Evolutionary conservation across 805 yeast species (phyloP), one percentile per base, ranked within the genome.

Genomic region (Myxozyma lipomycoides): DNA sequence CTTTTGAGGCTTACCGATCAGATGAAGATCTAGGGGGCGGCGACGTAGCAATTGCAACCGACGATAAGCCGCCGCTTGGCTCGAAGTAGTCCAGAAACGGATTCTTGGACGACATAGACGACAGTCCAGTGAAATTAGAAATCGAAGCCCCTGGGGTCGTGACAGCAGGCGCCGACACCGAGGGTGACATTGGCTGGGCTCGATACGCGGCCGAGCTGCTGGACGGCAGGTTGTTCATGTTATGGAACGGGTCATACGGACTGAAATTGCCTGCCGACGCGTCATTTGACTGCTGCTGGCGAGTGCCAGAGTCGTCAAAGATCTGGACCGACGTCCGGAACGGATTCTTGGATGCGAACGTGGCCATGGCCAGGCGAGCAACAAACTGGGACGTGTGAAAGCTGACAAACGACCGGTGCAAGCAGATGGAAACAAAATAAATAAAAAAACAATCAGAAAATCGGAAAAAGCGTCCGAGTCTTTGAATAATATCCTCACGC

Each of bases 301-400:
- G 12, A 7, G 32, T 28, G 32, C 32, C 12, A 12, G 7, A 9
- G 38, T 35, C 15, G 19, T 17, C 6, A 21, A 12, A 12, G 6
- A 12, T 35, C n/a, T 6, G 51, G 15, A 26, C 48, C 25, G 51
- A 48, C 6, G 47, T n/a, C 17, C 59, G 59, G 45, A 55, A 55
- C 39, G 59, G 59, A 30, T 55, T 55, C 28, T 55, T 55, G 28
- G 56, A 51, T 26, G 59, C 56, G 39, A 52, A 55, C 32, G 32
- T 28, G 23, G 51, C 50, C 59, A 47, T 49, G 28, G 46, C 26
- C 32, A 19, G 18, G 34, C 15, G 10, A 38, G 5, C 18, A 42
- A 35, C 7, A 41, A 30, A 19, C n/a, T 18, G 21, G 25, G 17
- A 43, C n/a, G n/a, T n/a, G n/a, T n/a, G n/a, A n/a, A n/a, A n/a